A percentile compares a stretch with the other conserved stretches of the same genome.
phyloP scores from a whole-genome alignment of 257 asterid species.

The Solanum gracilifrons region DNA sequence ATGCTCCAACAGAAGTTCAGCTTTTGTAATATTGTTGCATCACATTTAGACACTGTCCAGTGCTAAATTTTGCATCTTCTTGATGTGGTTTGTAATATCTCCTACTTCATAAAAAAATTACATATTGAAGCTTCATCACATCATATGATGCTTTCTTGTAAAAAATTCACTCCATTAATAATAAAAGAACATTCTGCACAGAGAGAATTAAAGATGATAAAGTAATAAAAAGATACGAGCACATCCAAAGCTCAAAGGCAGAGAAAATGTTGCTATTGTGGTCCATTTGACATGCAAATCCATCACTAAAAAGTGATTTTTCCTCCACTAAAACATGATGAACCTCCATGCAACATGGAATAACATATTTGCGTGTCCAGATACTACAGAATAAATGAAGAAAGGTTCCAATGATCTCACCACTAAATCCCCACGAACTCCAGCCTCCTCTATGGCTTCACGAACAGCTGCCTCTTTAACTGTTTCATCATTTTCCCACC shows the following conservation, averaged over 20 bases:
- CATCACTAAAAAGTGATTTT: neutral
- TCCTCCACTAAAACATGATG: neutral
- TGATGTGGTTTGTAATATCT: neutral
- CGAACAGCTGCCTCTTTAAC: conserved; percentile 85
- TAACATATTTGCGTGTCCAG: neutral
- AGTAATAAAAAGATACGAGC: neutral
- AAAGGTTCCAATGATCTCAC: conserved; percentile 20
- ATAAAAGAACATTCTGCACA: neutral
- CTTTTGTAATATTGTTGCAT: neutral
- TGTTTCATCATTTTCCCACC: conserved; percentile 98
- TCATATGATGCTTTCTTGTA: neutral
- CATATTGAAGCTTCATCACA: neutral
- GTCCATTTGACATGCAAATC: neutral
- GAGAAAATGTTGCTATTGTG: neutral
- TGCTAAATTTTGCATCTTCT: neutral
- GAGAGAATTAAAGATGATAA: neutral
- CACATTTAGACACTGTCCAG: neutral
- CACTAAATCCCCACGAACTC: conserved; percentile 82
- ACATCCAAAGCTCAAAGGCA: neutral
- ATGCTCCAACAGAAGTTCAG: neutral
- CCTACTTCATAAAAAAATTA: neutral
- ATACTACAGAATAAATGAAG: neutral
- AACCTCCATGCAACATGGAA: neutral
- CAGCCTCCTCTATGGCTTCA: conserved; percentile 95
- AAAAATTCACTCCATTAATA: neutral